phyloP scores from a whole-genome alignment of 331 rosid genomes.

The Acacia pycnantha region DNA sequence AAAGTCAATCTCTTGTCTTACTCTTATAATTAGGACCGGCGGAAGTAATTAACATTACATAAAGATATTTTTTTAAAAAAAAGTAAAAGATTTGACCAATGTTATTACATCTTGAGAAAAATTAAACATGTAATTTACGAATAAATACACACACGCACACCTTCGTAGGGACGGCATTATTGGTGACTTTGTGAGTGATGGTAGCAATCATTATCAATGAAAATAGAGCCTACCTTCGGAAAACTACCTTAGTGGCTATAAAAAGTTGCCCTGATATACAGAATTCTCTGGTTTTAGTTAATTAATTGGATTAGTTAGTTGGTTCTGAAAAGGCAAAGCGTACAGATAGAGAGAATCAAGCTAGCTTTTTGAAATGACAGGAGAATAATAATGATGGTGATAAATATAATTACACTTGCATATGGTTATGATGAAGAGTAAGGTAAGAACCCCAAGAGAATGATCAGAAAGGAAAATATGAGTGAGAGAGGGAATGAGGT shows the following conservation, averaged over 20 bases:
- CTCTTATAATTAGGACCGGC: too few species aligned
- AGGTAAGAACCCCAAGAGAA: background rate
- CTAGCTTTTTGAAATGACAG: background rate
- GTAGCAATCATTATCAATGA: background rate
- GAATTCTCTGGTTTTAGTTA: background rate
- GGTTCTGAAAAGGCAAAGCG: background rate
- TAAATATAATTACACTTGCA: background rate
- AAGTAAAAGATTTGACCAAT: too few species aligned
- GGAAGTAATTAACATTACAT: too few species aligned
- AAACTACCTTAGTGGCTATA: background rate
- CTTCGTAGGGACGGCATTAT: background rate
- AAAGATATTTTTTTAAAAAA: too few species aligned
- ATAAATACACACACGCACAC: too few species aligned
- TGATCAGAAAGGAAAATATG: background rate
- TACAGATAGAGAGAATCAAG: background rate
- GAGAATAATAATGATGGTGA: background rate
- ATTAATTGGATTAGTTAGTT: background rate
- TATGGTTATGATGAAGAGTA: background rate
- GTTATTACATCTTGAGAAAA: too few species aligned
- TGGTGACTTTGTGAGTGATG: background rate
- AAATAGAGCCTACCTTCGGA: background rate
- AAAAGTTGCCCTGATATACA: background rate
- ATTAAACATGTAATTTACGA: background rate
- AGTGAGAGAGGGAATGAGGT: background rate
- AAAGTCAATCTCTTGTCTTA: too few species aligned